A percentile compares a stretch with the other conserved stretches of the same genome.
Evolutionary conservation across 176 grass and related monocot species (phyloP).

Genomic region (Aegilops longissima): DNA sequence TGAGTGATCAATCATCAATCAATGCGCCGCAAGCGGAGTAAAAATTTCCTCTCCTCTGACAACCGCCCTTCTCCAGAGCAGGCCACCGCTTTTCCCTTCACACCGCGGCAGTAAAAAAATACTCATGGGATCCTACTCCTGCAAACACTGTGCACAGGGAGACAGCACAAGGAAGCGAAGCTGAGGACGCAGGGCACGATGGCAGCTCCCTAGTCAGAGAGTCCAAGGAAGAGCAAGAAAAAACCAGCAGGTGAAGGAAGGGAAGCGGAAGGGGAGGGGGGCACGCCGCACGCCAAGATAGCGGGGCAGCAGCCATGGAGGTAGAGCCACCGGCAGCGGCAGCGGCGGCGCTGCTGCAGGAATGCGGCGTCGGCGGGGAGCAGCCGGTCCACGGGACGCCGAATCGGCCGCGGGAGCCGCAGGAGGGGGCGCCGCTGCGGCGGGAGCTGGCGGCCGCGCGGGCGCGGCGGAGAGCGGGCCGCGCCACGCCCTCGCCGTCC

Average conservation of each 20-base stretch:
- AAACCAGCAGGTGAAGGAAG: background rate
- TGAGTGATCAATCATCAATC: background rate
- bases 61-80: background rate
- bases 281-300: slow-evolving; percentile 2
- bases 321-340: slow-evolving; percentile 18
- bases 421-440: slow-evolving; percentile 19
- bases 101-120: background rate
- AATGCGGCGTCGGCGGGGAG: slow-evolving; percentile 23
- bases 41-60: background rate
- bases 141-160: slow-evolving; percentile 13
- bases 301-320: slow-evolving; percentile 27
- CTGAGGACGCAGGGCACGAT: slow-evolving; percentile 30
- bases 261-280: background rate
- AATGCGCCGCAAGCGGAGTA: too few species aligned
- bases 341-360: background rate
- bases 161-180: slow-evolving; percentile 24
- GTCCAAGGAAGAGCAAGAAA: background rate
- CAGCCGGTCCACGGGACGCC: background rate
- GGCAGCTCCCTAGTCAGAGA: slow-evolving; percentile 21
- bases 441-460: slow-evolving; percentile 31
- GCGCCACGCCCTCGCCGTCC: slow-evolving; percentile 62
- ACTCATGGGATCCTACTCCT: too few species aligned
- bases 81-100: background rate
- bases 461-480: slow-evolving; percentile 39
- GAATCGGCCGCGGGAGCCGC: slow-evolving; percentile 1